These are phyloP conservation scores for Acer negundo DNA, from an alignment of 345 rosid species.

Conservation along the genomic window DNA sequence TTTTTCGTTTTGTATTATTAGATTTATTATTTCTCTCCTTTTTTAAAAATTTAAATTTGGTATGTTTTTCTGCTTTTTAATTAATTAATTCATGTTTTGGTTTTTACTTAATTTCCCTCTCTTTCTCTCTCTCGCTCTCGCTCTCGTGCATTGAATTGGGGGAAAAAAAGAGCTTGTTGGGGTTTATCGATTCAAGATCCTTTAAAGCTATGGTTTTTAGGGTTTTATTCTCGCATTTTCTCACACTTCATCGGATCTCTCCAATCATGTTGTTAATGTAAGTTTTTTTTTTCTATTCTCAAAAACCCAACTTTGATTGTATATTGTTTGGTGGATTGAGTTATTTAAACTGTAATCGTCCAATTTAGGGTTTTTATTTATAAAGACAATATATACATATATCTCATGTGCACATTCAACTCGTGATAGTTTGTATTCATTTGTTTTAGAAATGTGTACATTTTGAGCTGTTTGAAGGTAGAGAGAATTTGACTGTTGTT, in stretches of 20 bases:
- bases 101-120: neutral
- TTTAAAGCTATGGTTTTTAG: constrained; percentile 18
- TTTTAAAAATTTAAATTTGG: neutral
- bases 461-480: constrained; percentile 25
- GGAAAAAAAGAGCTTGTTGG: constrained; percentile 30
- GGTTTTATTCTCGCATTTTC: constrained; percentile 12
- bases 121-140: neutral
- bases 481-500: constrained; percentile 20
- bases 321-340: constrained; percentile 7
- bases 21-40: neutral
- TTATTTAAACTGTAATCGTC: constrained; percentile 1
- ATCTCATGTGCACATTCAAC: neutral
- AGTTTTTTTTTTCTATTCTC: constrained; percentile 20
- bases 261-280: constrained; percentile 23
- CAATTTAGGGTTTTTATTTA: constrained; percentile 3
- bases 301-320: constrained; percentile 11
- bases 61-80: neutral
- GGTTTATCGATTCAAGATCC: constrained; percentile 35
- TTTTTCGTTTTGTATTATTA: neutral
- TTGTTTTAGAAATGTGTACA: constrained; percentile 15
- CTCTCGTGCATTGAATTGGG: constrained; percentile 27
- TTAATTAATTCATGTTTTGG: constrained; percentile 2
- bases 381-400: neutral
- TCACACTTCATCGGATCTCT: constrained; percentile 29
- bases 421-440: constrained; percentile 5